Base-by-base conservation (phyloP, 768 basidiomycete genomes). In the Collybia sp. region DNA sequence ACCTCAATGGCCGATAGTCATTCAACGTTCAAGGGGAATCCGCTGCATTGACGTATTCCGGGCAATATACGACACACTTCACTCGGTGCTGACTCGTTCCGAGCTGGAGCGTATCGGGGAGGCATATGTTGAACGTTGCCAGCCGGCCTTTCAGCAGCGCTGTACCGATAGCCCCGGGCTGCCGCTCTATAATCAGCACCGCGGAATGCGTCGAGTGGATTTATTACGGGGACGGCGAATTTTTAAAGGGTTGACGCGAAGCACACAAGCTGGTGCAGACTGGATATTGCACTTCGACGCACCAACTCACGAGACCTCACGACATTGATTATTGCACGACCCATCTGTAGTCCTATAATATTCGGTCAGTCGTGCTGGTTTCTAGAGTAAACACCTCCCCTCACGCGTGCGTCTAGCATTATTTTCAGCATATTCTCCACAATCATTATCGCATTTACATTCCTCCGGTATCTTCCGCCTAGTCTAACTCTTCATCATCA, bases 1-100 rank as follows among this genome's bases (percentile, higher is more conserved):
- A 53, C 55, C 68, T 31, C 45, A 49, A 33, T 73, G 71, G 60
- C 63, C 66, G 5, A 62, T 80, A 33, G 51, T 70, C 44, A 69
- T 80, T 46, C 66, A 68, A 40, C 67, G 72, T 32, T 42, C 62
- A 16, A 59, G 58, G 35, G 74, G 75, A 11, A 65, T 84, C 45
- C 63, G 73, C 12, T 76, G 79, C 53, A 68, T 75, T 17, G 82
- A 85, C 43, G 71, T 86, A 30, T 81, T 83, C 55, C 59, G 72
- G 44, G 76, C 72, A 9, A 81, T 86, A 19, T 73, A 78, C 54
- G 68, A 75, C 36, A 61, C 69, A 5, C 79, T 74, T 49, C 59
- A 71, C 40, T 59, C 64, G 32, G 67, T 65, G 6, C 62, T 85
- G 57, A 72, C 73, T 1, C 53, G 55, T 17, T 64, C 70, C 30